Percentiles rank a stretch among this genome's conserved stretches.
Evolutionary conservation across 2,329 filamentous ascomycete species (phyloP).

Genomic region (Fusarium buxicola): DNA sequence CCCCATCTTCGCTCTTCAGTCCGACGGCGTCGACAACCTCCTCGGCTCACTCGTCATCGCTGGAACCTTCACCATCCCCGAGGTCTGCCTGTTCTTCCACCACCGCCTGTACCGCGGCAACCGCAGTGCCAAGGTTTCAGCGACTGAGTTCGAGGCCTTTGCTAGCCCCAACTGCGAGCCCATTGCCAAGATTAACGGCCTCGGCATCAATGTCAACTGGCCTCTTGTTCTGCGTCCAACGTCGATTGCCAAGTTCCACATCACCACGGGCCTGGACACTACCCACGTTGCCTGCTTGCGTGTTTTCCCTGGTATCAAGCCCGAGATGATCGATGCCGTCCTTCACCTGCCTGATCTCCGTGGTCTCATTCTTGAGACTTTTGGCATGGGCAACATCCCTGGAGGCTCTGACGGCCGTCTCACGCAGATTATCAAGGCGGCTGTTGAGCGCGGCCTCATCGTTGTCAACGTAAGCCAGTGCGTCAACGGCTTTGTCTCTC

Average conservation of each 20-base stretch:
- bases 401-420: conserved; percentile 83
- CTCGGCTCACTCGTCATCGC: conserved; percentile 90
- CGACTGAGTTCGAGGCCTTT: conserved; percentile 88
- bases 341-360: conserved; percentile 79
- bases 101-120: conserved; percentile 91
- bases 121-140: conserved; percentile 87
- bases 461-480: conserved; percentile 95
- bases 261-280: conserved; percentile 82
- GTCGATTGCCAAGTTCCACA: conserved; percentile 77
- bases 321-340: conserved; percentile 92
- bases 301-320: conserved; percentile 91
- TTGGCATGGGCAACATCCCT: conserved; percentile 92
- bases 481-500: conserved; percentile 79
- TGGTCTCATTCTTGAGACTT: conserved; percentile 89
- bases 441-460: conserved; percentile 82
- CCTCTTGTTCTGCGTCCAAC: conserved; percentile 79
- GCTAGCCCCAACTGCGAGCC: conserved; percentile 88
- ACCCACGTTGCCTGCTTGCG: conserved; percentile 90
- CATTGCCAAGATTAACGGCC: conserved; percentile 82
- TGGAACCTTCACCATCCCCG: conserved; percentile 91
- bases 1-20: conserved; percentile 90
- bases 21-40: conserved; percentile 91
- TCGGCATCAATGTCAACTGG: conserved; percentile 86
- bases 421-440: conserved; percentile 80
- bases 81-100: conserved; percentile 95